Conservation (phyloP, 2,329 filamentous ascomycete genomes). For the Plectosphaerella cucumerina region DNA sequence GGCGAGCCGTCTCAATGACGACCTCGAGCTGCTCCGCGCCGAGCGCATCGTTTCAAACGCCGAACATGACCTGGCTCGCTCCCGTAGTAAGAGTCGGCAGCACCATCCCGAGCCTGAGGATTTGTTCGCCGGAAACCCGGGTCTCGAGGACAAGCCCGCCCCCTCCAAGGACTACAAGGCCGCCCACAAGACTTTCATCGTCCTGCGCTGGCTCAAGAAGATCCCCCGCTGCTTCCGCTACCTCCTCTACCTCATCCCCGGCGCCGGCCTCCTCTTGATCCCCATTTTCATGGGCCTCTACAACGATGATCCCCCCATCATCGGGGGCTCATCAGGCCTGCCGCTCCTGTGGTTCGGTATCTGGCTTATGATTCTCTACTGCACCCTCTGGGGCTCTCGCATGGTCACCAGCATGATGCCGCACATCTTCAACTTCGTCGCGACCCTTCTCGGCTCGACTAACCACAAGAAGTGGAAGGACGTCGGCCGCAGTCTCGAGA, state of each 20-base stretch:
- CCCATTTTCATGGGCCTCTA: constrained; percentile 41
- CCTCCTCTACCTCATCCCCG: constrained; percentile 42
- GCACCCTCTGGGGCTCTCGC: constrained; percentile 76
- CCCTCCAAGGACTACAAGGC: constrained; percentile 12
- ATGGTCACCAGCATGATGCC: constrained; percentile 50
- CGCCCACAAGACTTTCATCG: constrained; percentile 21
- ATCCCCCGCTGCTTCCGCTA: constrained; percentile 48
- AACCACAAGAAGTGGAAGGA: constrained; percentile 92
- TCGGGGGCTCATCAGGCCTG: constrained; percentile 67
- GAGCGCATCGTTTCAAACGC: constrained; percentile 42
- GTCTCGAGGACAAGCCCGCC: constrained; percentile 4
- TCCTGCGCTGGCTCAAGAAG: constrained; percentile 41
- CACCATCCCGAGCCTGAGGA: constrained; percentile 36
- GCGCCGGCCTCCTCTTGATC: constrained; percentile 38
- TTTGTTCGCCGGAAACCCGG: constrained; percentile 37
- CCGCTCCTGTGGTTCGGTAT: constrained; percentile 86
- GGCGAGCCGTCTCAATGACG: constrained; percentile 38
- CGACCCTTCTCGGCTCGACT: constrained; percentile 74
- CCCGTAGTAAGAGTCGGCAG: constrained; percentile 23
- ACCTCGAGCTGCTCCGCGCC: constrained; percentile 43
- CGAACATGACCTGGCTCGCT: constrained; percentile 25
- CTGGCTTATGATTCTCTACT: constrained; percentile 92
- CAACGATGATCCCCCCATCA: constrained; percentile 40
- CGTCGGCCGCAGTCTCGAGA: constrained; percentile 77
- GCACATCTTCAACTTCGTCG: constrained; percentile 42